Percentiles rank a stretch among this genome's conserved stretches.
phyloP scores from a whole-genome alignment of 139 green algal genomes.

The Gonium pectorale region DNA sequence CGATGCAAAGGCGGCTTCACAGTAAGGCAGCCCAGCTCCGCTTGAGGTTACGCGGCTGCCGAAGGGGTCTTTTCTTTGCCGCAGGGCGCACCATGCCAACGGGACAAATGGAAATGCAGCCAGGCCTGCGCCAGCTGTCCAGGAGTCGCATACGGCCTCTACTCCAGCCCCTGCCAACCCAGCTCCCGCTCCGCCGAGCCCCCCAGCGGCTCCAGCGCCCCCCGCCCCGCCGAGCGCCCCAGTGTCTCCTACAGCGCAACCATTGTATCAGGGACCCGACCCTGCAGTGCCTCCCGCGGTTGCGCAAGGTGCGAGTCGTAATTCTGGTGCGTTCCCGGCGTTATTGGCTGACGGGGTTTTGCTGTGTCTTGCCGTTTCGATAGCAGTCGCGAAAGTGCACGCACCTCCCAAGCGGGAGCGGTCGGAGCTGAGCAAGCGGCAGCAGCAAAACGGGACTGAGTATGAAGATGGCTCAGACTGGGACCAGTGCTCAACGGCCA shows the following conservation, averaged over 20 bases:
- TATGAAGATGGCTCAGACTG: constrained; percentile 54
- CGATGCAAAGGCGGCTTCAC: not conserved
- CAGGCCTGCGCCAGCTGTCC: no score
- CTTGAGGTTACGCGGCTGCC: not conserved
- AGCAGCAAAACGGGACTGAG: constrained; percentile 42
- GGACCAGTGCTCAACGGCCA: constrained; percentile 54
- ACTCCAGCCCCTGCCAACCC: not conserved
- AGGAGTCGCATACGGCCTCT: not conserved
- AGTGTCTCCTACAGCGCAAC: not conserved
- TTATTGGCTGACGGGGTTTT: not conserved
- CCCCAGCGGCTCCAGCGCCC: not conserved
- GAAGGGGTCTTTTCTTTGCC: not conserved
- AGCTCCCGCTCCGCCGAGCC: not conserved
- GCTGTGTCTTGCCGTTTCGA: not conserved
- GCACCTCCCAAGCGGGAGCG: constrained; percentile 6
- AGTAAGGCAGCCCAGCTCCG: not conserved
- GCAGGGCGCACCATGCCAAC: no score
- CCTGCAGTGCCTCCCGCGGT: not conserved
- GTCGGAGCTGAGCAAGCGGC: constrained; percentile 36
- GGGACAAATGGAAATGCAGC: no score
- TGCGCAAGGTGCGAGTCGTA: not conserved
- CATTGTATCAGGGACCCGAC: constrained; percentile 26
- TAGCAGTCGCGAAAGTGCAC: not conserved
- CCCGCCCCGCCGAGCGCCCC: not conserved
- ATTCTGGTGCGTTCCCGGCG: not conserved